phyloP scores from a whole-genome alignment of 371 early-diverging fungal species.

The Smittium mucronatum region DNA sequence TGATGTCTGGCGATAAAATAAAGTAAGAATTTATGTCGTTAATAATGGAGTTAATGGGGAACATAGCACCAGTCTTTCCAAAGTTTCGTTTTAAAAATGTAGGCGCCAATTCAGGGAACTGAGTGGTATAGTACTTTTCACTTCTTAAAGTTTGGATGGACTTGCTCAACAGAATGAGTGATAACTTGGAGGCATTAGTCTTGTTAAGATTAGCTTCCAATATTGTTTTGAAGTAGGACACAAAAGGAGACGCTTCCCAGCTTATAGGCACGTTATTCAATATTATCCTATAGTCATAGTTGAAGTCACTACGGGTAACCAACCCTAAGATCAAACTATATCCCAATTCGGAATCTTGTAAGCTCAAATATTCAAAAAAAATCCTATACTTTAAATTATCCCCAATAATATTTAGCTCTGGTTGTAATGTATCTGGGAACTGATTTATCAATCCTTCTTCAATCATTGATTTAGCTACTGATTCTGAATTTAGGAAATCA shows the following conservation, averaged over 20 bases:
- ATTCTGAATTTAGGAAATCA: neutral
- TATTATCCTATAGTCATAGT: neutral
- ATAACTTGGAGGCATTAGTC: conserved; percentile 8
- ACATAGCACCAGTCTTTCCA: neutral
- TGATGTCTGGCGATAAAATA: neutral
- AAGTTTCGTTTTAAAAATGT: neutral
- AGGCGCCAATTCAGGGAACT: neutral
- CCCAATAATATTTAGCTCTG: neutral
- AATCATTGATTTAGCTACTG: neutral
- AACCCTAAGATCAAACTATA: conserved; percentile 18
- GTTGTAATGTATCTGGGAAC: neutral
- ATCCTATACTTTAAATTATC: neutral
- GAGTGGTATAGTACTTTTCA: neutral
- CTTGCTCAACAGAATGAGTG: neutral
- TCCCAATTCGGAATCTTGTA: neutral
- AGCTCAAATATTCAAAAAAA: neutral
- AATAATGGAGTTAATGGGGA: conserved; percentile 16
- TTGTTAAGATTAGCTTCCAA: conserved; percentile 12
- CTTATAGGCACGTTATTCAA: conserved; percentile 18
- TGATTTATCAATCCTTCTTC: neutral
- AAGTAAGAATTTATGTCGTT: neutral
- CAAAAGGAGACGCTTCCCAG: conserved; percentile 17
- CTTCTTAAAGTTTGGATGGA: neutral
- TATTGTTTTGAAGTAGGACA: conserved; percentile 6
- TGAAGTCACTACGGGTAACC: conserved; percentile 9